Percentiles rank a stretch among this genome's conserved stretches.
phyloP scores from a whole-genome alignment of 805 yeast genomes.

The Pichia californica region DNA sequence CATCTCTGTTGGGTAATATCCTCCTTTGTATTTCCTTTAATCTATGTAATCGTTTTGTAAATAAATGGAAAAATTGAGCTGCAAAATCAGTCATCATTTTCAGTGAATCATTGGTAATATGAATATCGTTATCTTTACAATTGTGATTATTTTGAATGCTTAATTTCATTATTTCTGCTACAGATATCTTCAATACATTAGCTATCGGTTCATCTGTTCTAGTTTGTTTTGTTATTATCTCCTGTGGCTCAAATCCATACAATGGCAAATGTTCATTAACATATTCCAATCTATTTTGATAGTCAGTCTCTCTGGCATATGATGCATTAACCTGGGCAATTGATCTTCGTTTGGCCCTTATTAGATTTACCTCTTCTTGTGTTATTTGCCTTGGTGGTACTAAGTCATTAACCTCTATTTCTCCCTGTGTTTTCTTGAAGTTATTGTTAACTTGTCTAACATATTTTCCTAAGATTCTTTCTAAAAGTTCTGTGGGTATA shows the following conservation, averaged over 20 bases:
- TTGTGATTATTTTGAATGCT: conserved; percentile 3
- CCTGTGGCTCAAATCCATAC: background rate
- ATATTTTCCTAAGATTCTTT: conserved; percentile 1
- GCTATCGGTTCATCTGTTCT: conserved; percentile 4
- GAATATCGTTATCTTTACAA: background rate
- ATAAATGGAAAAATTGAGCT: conserved; percentile 30
- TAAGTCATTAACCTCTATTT: background rate
- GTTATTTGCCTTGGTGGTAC: background rate
- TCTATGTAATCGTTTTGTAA: conserved; percentile 40
- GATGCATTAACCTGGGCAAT: background rate
- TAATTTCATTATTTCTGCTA: background rate
- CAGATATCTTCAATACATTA: background rate
- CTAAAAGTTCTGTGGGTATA: conserved; percentile 6
- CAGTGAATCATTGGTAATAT: background rate
- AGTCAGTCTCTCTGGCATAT: background rate
- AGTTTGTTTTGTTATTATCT: background rate
- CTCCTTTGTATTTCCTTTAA: conserved; percentile 58
- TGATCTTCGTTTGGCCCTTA: background rate
- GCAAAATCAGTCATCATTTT: conserved; percentile 19
- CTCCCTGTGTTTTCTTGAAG: conserved; percentile 7
- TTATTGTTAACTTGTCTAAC: conserved; percentile 2
- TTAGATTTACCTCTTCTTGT: no score
- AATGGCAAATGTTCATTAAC: background rate
- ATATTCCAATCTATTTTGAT: background rate
- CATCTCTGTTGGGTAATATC: conserved; percentile 44